Conservation (phyloP, 441 rosid genomes). For the Melianthus villosus region DNA sequence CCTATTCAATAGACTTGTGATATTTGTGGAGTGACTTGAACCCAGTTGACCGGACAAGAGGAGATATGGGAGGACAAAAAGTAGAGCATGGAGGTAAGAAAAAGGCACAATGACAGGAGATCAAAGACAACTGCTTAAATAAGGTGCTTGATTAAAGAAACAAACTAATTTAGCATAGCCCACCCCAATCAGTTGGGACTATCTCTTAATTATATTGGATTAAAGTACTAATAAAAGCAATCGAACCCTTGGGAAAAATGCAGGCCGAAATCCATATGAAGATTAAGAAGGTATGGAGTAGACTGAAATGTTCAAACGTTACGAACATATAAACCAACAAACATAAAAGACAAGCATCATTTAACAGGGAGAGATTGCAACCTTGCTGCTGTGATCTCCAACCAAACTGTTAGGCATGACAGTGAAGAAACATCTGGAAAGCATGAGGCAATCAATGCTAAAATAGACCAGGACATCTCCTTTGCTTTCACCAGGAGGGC, state of each 20-base stretch:
- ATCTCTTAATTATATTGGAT: no score
- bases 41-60: no score
- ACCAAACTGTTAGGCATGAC: constrained; percentile 85
- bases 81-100: no score
- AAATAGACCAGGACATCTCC: constrained; percentile 90
- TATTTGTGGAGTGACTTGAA: no score
- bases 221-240: neutral
- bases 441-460: constrained; percentile 97
- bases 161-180: no score
- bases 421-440: constrained; percentile 76
- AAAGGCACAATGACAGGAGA: no score
- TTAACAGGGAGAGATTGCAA: constrained; percentile 9
- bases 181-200: no score
- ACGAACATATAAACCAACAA: neutral
- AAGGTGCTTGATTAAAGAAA: no score
- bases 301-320: constrained; percentile 1
- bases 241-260: neutral
- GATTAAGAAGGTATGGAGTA: neutral
- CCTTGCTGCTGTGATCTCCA: constrained; percentile 99
- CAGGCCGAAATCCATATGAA: neutral
- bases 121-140: no score
- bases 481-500: constrained; percentile 78
- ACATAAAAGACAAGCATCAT: constrained; percentile 6
- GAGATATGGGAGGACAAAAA: no score
- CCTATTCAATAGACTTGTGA: no score